A percentile compares a stretch with the other conserved stretches of the same genome.
Evolutionary conservation across 164 flowering plant genomes (phyloP).

Genomic region (Amborella trichopoda): DNA sequence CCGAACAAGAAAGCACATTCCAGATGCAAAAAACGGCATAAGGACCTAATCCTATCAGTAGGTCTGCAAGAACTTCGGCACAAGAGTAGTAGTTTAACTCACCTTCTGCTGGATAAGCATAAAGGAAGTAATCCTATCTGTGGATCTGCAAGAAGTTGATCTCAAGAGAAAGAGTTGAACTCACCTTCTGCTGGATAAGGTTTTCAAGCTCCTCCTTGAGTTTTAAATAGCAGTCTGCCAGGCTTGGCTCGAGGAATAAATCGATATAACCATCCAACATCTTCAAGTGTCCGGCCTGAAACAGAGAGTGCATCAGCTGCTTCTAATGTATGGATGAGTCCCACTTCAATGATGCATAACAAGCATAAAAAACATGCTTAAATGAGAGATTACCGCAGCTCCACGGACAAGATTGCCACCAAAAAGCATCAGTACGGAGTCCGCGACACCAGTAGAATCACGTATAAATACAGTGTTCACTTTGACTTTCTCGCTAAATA

Average conservation of each 20-base stretch:
- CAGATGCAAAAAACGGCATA: too few relatives aligned
- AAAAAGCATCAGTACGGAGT: conserved; percentile 83
- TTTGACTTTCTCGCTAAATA: conserved; percentile 93
- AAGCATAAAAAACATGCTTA: too few relatives aligned
- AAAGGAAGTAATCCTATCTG: too few relatives aligned
- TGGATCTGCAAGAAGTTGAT: too few relatives aligned
- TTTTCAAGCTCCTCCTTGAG: conserved; percentile 72
- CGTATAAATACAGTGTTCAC: conserved; percentile 90
- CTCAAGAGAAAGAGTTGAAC: neutral
- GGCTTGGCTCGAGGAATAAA: conserved; percentile 83
- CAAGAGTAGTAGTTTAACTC: too few relatives aligned
- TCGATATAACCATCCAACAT: conserved; percentile 88
- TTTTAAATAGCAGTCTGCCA: conserved; percentile 73
- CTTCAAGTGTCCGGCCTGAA: conserved; percentile 84
- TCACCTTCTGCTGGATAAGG: conserved; percentile 74
- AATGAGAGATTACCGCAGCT: conserved; percentile 34
- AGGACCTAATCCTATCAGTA: too few relatives aligned
- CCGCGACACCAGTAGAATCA: conserved; percentile 95
- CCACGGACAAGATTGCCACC: conserved; percentile 72
- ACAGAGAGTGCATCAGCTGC: neutral
- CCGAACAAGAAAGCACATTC: too few relatives aligned
- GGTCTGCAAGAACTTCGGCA: too few relatives aligned
- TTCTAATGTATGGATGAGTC: too few relatives aligned
- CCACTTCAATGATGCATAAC: too few relatives aligned
- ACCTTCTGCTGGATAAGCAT: too few relatives aligned